Base-by-base conservation (phyloP, 805 yeast species). In the Candida koratica region DNA sequence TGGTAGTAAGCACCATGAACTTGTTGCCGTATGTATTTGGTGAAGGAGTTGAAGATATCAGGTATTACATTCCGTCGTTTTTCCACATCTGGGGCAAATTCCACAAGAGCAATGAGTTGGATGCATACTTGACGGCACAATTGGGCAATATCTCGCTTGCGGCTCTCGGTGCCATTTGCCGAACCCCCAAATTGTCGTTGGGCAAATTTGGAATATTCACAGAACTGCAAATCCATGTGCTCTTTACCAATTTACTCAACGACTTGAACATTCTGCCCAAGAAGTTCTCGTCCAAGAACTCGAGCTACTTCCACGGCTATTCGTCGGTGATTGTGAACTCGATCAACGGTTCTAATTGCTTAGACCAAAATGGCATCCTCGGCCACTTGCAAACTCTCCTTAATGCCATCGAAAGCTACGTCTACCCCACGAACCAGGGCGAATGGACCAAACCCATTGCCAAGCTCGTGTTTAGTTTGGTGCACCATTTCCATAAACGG, bases 361-460 rank as follows among this genome's bases (percentile, higher is more conserved):
- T 61, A 9, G 70, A 57, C 2, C 39, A 39, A 7, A 65, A 54
- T 13, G 78, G 79, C 5, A 67, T 79, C 15, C 53, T 81, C 46
- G 74, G 67, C 12, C 64, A 71, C 32, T 49, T 89, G 4, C 63
- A 65, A 15, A 69, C 77, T 0, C 61, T 84, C 17, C 47, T 83
- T n/a, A 77, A 78, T 36, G 77, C 95, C 0, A 64, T 88, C 5
- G 81, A 76, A 43, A 84, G 96, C 13, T 85, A 81, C 58, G 80
- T 79, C 3, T 97, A 93, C 56, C 98, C 98, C 5, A 88, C 97
- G 0, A 89, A 89, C 55, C 58, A 69, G n/a, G 97, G 96, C 0
- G 71, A 72, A n/a, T 89, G 97, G 97, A 74, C 95, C 0, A 58
- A 71, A 17, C 64, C 80, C 4, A 73, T 90, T 19, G 71, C 94